These are phyloP conservation scores for Suillus clintonianus DNA, from an alignment of 768 basidiomycete genomes.

Conservation along the genomic window DNA sequence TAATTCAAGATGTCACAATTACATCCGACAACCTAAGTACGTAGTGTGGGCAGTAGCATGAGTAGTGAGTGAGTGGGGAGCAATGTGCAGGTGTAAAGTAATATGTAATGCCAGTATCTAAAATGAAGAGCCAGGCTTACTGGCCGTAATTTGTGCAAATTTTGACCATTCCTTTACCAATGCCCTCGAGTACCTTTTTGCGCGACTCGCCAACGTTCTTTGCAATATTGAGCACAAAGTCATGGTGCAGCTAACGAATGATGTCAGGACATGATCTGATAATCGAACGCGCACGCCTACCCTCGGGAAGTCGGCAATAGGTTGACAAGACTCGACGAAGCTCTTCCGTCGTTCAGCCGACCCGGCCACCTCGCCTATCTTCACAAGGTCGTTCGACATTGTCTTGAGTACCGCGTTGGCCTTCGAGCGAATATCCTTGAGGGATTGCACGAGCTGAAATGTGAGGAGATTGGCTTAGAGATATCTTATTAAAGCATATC, in stretches of 20 bases:
- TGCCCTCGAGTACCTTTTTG: constrained; percentile 70
- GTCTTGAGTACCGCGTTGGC: constrained; percentile 55
- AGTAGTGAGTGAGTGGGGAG: constrained; percentile 14
- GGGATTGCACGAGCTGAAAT: constrained; percentile 62
- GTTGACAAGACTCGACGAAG: constrained; percentile 52
- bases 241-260: constrained; percentile 55
- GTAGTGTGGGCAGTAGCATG: not conserved
- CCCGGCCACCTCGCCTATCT: constrained; percentile 52
- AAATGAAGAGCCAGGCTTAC: constrained; percentile 12
- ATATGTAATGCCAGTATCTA: constrained; percentile 5
- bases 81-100: constrained; percentile 29
- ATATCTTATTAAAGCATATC: not conserved
- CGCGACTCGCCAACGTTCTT: constrained; percentile 72
- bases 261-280: constrained; percentile 7
- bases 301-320: constrained; percentile 37
- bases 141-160: constrained; percentile 44
- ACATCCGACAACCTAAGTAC: not conserved
- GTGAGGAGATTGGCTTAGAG: constrained; percentile 4
- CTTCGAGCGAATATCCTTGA: constrained; percentile 61
- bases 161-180: constrained; percentile 68
- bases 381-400: constrained; percentile 54
- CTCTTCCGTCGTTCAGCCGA: constrained; percentile 53
- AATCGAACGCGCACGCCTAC: constrained; percentile 24
- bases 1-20: constrained; percentile 3
- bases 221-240: constrained; percentile 59